These are phyloP conservation scores for Jasminum sambac DNA, from an alignment of 257 asterid genomes.

Conservation along the genomic window DNA sequence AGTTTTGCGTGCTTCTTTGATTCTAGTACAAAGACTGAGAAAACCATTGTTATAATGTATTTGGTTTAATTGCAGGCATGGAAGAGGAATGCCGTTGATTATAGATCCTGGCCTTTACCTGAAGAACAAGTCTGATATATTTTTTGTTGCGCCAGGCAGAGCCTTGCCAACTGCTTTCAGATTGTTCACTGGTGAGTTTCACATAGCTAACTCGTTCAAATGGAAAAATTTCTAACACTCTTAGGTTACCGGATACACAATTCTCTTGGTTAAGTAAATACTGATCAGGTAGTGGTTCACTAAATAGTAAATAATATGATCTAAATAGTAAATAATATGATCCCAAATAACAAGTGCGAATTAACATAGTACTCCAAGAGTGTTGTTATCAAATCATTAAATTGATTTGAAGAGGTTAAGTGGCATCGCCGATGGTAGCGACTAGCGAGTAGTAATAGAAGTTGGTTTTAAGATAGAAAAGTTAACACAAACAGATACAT, in stretches of 20 bases:
- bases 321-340: too few species aligned
- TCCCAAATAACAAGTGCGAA: too few species aligned
- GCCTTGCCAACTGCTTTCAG: constrained; percentile 49
- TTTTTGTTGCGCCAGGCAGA: constrained; percentile 42
- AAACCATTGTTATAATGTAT: background rate
- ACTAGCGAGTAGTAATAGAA: too few species aligned
- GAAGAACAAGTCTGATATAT: constrained; percentile 41
- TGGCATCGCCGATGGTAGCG: too few species aligned
- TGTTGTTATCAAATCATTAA: background rate
- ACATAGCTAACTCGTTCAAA: background rate
- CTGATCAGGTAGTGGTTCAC: too few species aligned
- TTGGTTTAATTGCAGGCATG: constrained; percentile 29
- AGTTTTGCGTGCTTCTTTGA: constrained; percentile 19
- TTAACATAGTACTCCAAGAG: too few species aligned
- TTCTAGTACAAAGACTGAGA: background rate
- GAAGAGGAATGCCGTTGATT: constrained; percentile 53
- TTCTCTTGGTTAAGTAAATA: too few species aligned
- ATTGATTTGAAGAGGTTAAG: background rate
- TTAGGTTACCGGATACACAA: too few species aligned
- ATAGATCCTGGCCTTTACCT: constrained; percentile 55
- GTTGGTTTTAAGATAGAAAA: too few species aligned
- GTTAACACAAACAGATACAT: too few species aligned
- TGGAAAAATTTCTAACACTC: too few species aligned
- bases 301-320: too few species aligned
- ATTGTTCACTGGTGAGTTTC: constrained; percentile 83